Evolutionary conservation across 192 early-diverging fungal genomes (phyloP).

Genomic region (Backusella mclennaniae): DNA sequence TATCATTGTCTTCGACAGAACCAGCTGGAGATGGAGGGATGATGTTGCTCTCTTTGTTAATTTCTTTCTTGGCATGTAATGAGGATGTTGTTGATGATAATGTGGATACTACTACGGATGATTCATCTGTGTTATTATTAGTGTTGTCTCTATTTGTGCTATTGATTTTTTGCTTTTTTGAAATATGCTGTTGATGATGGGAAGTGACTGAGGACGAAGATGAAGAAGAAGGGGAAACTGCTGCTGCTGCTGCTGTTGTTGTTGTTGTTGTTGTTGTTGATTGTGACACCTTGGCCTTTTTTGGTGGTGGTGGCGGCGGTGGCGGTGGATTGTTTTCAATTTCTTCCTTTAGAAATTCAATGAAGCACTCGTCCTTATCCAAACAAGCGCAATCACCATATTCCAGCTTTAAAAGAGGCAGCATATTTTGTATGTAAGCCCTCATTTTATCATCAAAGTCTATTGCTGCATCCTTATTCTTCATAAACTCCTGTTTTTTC

Average conservation of each 20-base stretch:
- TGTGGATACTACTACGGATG: neutral
- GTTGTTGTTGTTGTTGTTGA: neutral
- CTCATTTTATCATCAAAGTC: constrained; percentile 16
- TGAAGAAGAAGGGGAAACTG: neutral
- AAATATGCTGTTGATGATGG: neutral
- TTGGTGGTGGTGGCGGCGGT: neutral
- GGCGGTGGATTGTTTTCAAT: neutral
- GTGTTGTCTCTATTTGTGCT: neutral
- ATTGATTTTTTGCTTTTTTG: neutral
- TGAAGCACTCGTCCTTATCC: constrained; percentile 39
- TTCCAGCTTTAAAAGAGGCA: constrained; percentile 29
- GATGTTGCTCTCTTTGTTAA: neutral
- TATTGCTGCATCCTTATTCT: neutral
- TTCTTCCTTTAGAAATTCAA: constrained; percentile 42
- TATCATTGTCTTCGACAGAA: constrained; percentile 4
- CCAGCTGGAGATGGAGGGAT: constrained; percentile 4
- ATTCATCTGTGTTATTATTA: neutral
- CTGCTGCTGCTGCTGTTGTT: neutral
- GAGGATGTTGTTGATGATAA: neutral
- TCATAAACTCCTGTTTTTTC: constrained; percentile 24
- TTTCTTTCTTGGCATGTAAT: neutral
- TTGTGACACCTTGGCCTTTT: neutral
- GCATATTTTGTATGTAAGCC: constrained; percentile 32
- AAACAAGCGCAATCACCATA: constrained; percentile 51
- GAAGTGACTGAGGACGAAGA: neutral